Conservation (phyloP, 257 asterid genomes). For the Przewalskia tangutica region DNA sequence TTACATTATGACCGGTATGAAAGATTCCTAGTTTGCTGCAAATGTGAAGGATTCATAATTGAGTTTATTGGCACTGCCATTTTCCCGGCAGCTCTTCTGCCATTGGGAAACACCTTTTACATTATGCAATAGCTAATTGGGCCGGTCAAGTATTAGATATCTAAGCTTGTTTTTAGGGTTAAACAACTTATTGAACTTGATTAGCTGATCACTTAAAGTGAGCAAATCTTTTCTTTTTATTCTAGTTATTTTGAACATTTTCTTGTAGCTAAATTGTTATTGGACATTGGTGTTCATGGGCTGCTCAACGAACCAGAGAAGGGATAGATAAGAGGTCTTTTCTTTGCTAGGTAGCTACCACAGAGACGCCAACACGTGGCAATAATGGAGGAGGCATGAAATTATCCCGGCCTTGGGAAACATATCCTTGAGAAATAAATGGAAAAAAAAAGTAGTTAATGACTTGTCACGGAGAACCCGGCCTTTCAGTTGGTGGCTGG, state of each 20-base stretch:
- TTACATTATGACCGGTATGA: neutral
- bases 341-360: neutral
- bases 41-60: neutral
- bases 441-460: neutral
- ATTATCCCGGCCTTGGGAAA: neutral
- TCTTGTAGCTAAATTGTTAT: neutral
- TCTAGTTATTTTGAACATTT: neutral
- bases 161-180: neutral
- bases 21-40: neutral
- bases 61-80: neutral
- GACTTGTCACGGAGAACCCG: conserved; percentile 1
- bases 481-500: neutral
- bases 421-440: neutral
- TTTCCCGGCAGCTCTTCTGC: neutral
- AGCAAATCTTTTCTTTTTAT: too few species aligned
- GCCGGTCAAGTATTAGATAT: neutral
- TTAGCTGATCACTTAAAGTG: too few species aligned
- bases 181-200: too few species aligned
- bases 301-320: neutral
- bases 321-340: conserved; percentile 1
- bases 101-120: neutral
- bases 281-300: neutral
- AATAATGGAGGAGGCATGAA: neutral
- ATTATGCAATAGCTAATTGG: neutral
- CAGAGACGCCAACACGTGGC: neutral